phyloP scores from a whole-genome alignment of 176 grass and related monocot species.

The Tillandsia leiboldiana region DNA sequence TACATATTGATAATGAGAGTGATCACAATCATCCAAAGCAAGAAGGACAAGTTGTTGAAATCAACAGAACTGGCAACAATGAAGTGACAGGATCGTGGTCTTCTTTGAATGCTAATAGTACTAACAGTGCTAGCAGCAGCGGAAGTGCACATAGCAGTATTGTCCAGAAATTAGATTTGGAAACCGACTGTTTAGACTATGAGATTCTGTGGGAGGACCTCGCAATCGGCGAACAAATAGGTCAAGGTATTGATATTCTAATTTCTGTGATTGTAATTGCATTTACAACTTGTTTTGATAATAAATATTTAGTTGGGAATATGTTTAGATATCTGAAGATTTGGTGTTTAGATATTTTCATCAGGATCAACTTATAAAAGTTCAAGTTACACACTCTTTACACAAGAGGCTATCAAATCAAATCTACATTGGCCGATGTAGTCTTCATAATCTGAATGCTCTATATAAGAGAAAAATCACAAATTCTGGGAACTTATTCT shows the following conservation, averaged over 20 bases:
- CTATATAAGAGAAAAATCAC: too few relatives aligned
- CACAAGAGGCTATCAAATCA: too few relatives aligned
- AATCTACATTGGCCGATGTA: too few relatives aligned
- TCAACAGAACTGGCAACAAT: conserved; percentile 42
- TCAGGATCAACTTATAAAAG: too few relatives aligned
- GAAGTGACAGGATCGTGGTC: conserved; percentile 78
- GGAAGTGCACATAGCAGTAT: conserved; percentile 72
- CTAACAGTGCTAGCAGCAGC: conserved; percentile 86
- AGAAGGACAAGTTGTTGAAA: conserved; percentile 39
- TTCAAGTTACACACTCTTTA: too few relatives aligned
- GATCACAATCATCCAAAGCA: conserved; percentile 30
- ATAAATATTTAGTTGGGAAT: too few relatives aligned
- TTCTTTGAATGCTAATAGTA: conserved; percentile 89
- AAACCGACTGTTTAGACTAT: conserved; percentile 92
- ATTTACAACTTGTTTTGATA: neutral
- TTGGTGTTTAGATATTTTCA: too few relatives aligned
- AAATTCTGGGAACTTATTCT: too few relatives aligned
- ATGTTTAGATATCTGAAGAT: too few relatives aligned
- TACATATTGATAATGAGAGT: conserved; percentile 60
- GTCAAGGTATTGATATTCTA: conserved; percentile 67
- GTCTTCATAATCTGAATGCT: too few relatives aligned
- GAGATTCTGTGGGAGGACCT: conserved; percentile 99
- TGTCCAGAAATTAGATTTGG: conserved; percentile 79
- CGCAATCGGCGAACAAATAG: conserved; percentile 79
- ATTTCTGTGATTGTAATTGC: neutral